Conservation (phyloP, 495 filamentous ascomycete genomes). For the Aspergillus taichungensis region DNA sequence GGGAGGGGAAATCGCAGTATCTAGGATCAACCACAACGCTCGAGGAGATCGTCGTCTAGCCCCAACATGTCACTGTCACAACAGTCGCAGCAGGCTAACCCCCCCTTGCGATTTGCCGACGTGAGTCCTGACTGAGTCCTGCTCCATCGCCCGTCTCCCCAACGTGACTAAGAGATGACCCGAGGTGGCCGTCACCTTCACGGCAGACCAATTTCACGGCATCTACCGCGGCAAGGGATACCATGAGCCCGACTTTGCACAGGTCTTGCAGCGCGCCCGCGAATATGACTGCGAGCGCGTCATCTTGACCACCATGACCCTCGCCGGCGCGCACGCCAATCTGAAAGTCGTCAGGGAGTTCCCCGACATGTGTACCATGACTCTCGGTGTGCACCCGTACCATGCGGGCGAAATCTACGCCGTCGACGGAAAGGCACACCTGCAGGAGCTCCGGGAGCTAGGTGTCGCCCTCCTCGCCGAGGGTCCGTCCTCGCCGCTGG, state of each 20-base stretch:
- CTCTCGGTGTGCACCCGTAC: conserved; percentile 24
- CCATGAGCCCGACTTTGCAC: conserved; percentile 18
- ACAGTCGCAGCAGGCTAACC: too few relatives aligned
- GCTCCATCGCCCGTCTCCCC: neutral
- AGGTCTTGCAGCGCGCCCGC: conserved; percentile 17
- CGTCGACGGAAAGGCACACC: conserved; percentile 2
- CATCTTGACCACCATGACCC: conserved; percentile 22
- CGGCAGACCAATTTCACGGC: conserved; percentile 25
- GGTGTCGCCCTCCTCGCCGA: conserved; percentile 9
- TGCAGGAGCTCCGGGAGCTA: conserved; percentile 3
- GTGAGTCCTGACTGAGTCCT: neutral
- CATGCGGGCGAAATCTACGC: conserved; percentile 19
- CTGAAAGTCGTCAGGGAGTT: conserved; percentile 11
- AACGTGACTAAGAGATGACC: neutral
- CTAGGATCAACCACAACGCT: too few relatives aligned
- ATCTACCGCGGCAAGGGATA: conserved; percentile 25
- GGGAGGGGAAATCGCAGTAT: too few relatives aligned
- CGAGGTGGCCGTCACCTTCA: conserved; percentile 25
- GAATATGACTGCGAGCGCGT: conserved; percentile 16
- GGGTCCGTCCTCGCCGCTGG: conserved; percentile 9
- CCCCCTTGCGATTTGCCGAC: neutral
- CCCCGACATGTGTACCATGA: conserved; percentile 21
- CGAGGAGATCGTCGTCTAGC: too few relatives aligned
- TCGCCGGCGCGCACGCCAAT: conserved; percentile 13
- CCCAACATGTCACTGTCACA: too few relatives aligned